Base-by-base conservation (phyloP, 176 grass and related monocot species). In the Cocos nucifera region DNA sequence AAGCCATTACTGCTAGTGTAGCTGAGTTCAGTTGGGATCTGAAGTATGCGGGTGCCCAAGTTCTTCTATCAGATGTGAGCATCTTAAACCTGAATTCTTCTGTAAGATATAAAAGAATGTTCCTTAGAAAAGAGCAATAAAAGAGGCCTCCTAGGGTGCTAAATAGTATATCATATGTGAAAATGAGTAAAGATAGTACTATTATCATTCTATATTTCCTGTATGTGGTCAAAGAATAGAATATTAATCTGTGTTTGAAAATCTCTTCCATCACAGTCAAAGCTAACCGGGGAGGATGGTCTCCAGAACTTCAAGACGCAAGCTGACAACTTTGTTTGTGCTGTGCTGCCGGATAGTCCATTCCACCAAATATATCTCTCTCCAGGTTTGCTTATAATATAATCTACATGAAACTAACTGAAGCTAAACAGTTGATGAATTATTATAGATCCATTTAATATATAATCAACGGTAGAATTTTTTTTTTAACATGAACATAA, bases 1-100 rank as follows among this genome's bases (percentile, higher is more conserved):
- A 98, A 73, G 79, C 87, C 49, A 75, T 92, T 59, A 83, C 93
- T 0, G 80, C 87, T 18, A 92, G 87, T 53, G 87, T 91, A 2
- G 84, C 87, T 3, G 93, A 98, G 71, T 98, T 98, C 81, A 98
- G 93, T 63, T 98, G 93, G 93, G 93, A 98, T 71, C 80, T 98
- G 55, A 98, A 98, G 67, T 98, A 67, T 59, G 78, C 84, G 0
- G 93, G 93, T 7, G 93, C 84, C 4, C 87, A 98, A 83, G 22
- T 98, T 6, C 93, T 98, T 14, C 84, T 92, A 3, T 52, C 87
- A 22, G 81, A 80, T 9, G 80, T 83, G 30, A 30, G 27, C 1
- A 52, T 51, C 17, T 30, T 51, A 26, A 17, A 29, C 24, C 5
- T 5, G 4, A 15, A 27, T 15, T 0, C 15, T 12, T 71, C 20